Conservation (phyloP, 2,329 filamentous ascomycete species). For the Claviceps monticola region DNA sequence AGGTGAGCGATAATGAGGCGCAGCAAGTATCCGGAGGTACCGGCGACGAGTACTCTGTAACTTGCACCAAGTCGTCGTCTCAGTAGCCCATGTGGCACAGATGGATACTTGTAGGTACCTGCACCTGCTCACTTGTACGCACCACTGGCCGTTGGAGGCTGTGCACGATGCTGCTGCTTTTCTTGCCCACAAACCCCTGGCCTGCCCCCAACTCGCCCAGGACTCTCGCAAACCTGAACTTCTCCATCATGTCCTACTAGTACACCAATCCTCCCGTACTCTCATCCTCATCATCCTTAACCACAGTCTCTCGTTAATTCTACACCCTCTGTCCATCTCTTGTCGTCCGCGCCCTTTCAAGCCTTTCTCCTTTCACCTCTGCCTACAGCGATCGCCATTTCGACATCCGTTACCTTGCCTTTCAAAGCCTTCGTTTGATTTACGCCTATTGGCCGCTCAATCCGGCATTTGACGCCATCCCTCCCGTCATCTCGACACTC, state of each 20-base stretch:
- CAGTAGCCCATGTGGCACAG: neutral
- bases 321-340: neutral
- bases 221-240: neutral
- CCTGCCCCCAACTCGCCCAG: neutral
- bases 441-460: neutral
- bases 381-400: neutral
- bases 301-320: conserved; percentile 5
- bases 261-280: neutral
- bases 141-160: neutral
- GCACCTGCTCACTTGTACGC: neutral
- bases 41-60: too few relatives aligned
- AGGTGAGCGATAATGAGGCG: too few relatives aligned
- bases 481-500: neutral
- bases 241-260: neutral
- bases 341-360: neutral
- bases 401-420: neutral
- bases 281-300: neutral
- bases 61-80: too few relatives aligned
- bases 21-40: too few relatives aligned
- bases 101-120: neutral
- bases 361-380: neutral
- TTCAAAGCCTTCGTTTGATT: neutral
- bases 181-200: neutral
- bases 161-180: neutral
- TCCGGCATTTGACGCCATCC: neutral